Evolutionary conservation across 169 alveolate genomes (phyloP), one percentile per base, ranked within the genome.

Genomic region (Cyclospora cayetanensis): DNA sequence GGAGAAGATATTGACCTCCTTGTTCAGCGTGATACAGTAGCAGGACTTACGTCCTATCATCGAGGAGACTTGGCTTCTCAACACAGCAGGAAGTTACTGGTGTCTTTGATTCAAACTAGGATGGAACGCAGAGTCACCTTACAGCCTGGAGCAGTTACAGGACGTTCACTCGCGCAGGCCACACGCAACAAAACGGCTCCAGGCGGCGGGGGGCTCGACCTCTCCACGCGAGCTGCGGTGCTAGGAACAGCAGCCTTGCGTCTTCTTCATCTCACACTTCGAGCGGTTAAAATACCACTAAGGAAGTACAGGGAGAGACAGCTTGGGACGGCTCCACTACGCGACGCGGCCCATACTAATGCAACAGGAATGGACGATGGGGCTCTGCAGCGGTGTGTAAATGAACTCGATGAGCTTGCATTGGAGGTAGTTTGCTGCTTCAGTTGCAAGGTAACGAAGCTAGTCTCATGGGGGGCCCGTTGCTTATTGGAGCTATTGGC

Each of bases 81-180:
- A 18, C 35, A 55, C 88, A 77, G 88, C 72, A 77, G 88, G 70
- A 77, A 46, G 88, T 70, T 77, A 29, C 70, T 77, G 68, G 43
- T 77, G 4, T 77, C 88, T 25, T 20, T 77, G 50, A 66, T 77
- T n/a, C 22, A 2, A 3, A 25, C 37, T 37, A 42, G 72, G 42
- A 77, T 37, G 39, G 88, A 77, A 20, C 70, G 88, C 22, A 53
- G 72, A 12, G 27, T 77, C 52, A 77, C 50, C 72, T 37, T 77
- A 50, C 93, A 83, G 68, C 93, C 93, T 2, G 93, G 93, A 29
- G 93, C 91, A 4, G 80, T 77, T 25, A 55, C 68, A 20, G 93
- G 93, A 0, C 74, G 90, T 22, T 79, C 91, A 9, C 82, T 90
- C 22, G 85, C 29, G n/a, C 90, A 90, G n/a, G 93, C 93, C 41